phyloP scores from a whole-genome alignment of 768 basidiomycete species.

The Boletus rubroflammeus region DNA sequence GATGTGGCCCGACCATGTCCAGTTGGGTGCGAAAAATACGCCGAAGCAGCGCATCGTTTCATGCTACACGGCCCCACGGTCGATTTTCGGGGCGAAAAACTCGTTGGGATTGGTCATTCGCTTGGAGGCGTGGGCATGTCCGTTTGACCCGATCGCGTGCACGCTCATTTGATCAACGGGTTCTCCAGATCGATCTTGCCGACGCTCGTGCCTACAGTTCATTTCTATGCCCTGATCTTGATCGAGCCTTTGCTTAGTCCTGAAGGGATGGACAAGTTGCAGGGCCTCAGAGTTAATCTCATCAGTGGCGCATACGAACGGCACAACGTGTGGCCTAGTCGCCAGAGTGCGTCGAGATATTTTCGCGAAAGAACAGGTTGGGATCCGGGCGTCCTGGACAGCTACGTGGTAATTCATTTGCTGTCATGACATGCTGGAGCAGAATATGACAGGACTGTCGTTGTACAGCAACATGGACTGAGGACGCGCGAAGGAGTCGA shows the following conservation, averaged over 20 bases:
- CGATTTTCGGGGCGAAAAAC: constrained; percentile 46
- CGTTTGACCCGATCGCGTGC: constrained; percentile 12
- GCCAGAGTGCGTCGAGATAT: constrained; percentile 38
- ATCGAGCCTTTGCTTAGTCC: constrained; percentile 65
- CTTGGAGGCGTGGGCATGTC: constrained; percentile 65
- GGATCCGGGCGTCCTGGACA: constrained; percentile 50
- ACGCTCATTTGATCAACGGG: neutral
- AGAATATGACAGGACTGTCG: neutral
- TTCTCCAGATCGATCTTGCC: constrained; percentile 50
- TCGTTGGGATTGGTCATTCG: constrained; percentile 68
- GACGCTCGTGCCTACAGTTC: constrained; percentile 39
- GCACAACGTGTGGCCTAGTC: constrained; percentile 49
- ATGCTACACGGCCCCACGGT: constrained; percentile 42
- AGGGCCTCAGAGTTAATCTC: constrained; percentile 39
- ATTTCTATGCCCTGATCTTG: constrained; percentile 52
- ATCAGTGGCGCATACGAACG: constrained; percentile 48
- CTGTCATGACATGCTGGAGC: neutral
- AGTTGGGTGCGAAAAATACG: constrained; percentile 68
- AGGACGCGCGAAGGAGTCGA: constrained; percentile 34
- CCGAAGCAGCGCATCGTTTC: constrained; percentile 55
- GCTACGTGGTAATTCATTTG: constrained; percentile 47
- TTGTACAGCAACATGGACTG: constrained; percentile 44
- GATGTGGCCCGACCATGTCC: neutral
- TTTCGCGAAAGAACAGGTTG: constrained; percentile 42
- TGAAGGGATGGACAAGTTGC: constrained; percentile 41